Base-by-base conservation (phyloP, 257 asterid genomes). In the Haberlea rhodopensis region DNA sequence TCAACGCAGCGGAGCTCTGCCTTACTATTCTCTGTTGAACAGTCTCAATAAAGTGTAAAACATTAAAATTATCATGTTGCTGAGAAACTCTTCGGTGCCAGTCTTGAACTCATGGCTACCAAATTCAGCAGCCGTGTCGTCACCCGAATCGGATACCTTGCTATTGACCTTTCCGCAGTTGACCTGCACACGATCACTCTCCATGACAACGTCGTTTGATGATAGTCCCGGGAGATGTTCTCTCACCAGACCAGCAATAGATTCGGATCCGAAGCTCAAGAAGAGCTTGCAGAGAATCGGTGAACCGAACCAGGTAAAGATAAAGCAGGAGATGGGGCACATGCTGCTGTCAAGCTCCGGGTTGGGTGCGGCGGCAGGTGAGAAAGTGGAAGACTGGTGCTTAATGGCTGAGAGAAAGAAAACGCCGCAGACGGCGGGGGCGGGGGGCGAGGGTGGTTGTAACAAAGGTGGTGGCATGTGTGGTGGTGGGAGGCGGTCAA, bases 21-120 rank as follows among this genome's bases (percentile, higher is more conserved):
- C 70, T 45, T 2, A 7, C 2, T 11, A 23, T 22, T 16, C 57
- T 56, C 9, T 37, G 21, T 27, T 16, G 26, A 25, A 13, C 27
- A 28, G 20, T 8, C 13, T 23, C 45, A 27, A 45, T 28, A 23
- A 2, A 53, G 2, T 16, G 48, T 0, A 40, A 55, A 3, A 48
- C 31, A 8, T 2, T 7, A 46, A 49, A 5, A 46, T 0, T 22
- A 15, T 13, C 6, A 83, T 86, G 94, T 43, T 87, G 27, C 69
- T 85, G 62, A 63, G 90, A 58, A 85, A 87, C 74, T 73, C 96
- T 16, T 88, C 96, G 5, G 24, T 86, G 0, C 94, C 96, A 27
- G 68, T 88, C 62, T 27, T 83, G 40, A 77, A 80, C 48, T 83
- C 94, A 75, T 78, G 88, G 85, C 4, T 78, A 0, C 83, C 68